Base-by-base conservation (phyloP, 2,329 filamentous ascomycete genomes). In the Fusarium sp. region DNA sequence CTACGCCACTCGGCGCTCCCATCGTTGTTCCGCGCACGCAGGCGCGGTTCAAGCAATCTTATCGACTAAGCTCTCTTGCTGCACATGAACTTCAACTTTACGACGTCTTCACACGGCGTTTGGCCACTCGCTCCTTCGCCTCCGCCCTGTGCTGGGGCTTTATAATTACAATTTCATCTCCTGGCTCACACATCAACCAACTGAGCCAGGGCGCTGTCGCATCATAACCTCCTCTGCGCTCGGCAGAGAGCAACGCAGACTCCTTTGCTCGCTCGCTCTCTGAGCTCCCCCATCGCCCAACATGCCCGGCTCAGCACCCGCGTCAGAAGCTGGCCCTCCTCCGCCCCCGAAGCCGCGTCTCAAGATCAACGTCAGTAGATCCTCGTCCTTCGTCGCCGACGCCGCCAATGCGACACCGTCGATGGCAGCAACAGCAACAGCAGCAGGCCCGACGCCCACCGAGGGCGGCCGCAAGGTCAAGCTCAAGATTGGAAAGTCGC, bases 401-500 rank as follows among this genome's bases (percentile, higher is more conserved):
- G 66, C 48, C 31, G 37, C 65, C 10, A 69, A 73, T 34, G 53
- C 74, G 9, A 59, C 70, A 16, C 41, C 70, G 6, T 66, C 75
- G 16, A 40, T 58, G 27, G 34, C 73, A 7, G 59, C 48, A 4
- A 50, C 63, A 15, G n/a, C 61, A 30, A 40, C 60, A 39, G 12
- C 51, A 16, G 56, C 57, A 23, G 23, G 23, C 16, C 53, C 61
- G 41, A 79, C 77, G 12, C 75, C 78, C 15, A 71, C 73, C 62
- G 80, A 80, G 36, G 78, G 75, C 37, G 65, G 74, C 31, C 78
- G 80, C 62, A 82, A 82, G 59, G 76, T 83, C 58, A 84, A 84
- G 73, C 78, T 84, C 68, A 83, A 83, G 64, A 73, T 84, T 34
- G 80, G 76, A 48, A 76, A 78, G 13, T 81, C 82, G 39, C 79